Base-by-base conservation (phyloP, 2,329 filamentous ascomycete genomes). In the Exophiala phaeomuriformis region DNA sequence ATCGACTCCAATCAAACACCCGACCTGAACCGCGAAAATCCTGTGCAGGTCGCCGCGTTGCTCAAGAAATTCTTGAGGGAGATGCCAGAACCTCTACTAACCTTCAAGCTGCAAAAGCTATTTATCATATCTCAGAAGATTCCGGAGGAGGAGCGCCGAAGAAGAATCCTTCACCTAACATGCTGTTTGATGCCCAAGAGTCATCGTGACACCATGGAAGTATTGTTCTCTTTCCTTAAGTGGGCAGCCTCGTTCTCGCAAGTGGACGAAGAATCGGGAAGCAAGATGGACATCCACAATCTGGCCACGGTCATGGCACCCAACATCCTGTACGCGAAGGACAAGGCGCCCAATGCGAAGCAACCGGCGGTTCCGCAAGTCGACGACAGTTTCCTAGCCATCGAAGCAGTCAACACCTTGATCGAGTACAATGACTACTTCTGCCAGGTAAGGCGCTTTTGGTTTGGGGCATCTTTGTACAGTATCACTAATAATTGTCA, bases 251-350 rank as follows among this genome's bases (percentile, higher is more conserved):
- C 90, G 1, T 98, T 98, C 75, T 91, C 94, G 58, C 90, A 96
- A 66, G 84, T 98, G 9, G 93, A 98, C 64, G 93, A 98, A 65
- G 93, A 98, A 68, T 87, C 86, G 27, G 93, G 93, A 29, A 96
- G 91, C 63, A 96, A 97, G 77, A 98, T 98, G 93, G 93, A 98
- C 68, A 87, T 95, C 49, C 90, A 95, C 74, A 98, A 98, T 66
- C 79, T 98, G 59, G 89, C 93, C 2, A 97, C 94, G 2, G 93
- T 98, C 59, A 96, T 98, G 69, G 90, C 91, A 3, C 93, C 93
- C 0, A 98, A 98, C 65, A 89, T 98, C 57, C 78, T 96, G 8
- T 90, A 87, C 63, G 59, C 63, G 2, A 87, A 85, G 61, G 81
- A 75, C 56, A 76, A 70, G 56, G 66, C 69, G 57, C 67, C 71